Conservation (phyloP, 2,329 filamentous ascomycete species). For the Sarocladium kiliense region DNA sequence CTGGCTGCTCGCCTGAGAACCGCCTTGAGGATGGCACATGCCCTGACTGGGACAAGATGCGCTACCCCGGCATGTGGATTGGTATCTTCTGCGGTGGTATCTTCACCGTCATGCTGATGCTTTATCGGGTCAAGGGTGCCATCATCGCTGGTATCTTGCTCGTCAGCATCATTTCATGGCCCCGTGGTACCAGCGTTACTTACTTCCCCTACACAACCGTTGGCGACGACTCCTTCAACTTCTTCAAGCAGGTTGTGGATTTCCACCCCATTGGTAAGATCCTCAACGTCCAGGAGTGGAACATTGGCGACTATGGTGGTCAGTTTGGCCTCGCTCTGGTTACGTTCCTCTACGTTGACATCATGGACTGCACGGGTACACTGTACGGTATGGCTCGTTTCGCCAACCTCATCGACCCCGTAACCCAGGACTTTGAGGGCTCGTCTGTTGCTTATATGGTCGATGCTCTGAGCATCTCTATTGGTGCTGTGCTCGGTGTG, state of each 20-base stretch:
- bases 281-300: conserved; percentile 69
- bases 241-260: conserved; percentile 82
- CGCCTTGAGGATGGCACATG: conserved; percentile 50
- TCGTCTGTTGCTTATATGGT: conserved; percentile 79
- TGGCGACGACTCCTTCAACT: conserved; percentile 70
- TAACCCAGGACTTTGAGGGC: conserved; percentile 82
- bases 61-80: conserved; percentile 78
- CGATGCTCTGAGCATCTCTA: conserved; percentile 72
- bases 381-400: conserved; percentile 88
- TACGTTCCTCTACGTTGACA: conserved; percentile 87
- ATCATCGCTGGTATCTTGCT: conserved; percentile 79
- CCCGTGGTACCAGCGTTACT: conserved; percentile 67
- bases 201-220: conserved; percentile 71
- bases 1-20: conserved; percentile 56
- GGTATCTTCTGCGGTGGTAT: conserved; percentile 84
- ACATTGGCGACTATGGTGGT: conserved; percentile 60
- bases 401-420: conserved; percentile 71
- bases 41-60: conserved; percentile 65
- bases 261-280: conserved; percentile 72
- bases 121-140: conserved; percentile 82
- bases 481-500: conserved; percentile 71
- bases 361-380: conserved; percentile 81
- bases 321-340: conserved; percentile 81
- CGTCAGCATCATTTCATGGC: conserved; percentile 87
- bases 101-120: conserved; percentile 73